Conservation (phyloP, 2,329 filamentous ascomycete species). For the Torrubiella hemipterigena region DNA sequence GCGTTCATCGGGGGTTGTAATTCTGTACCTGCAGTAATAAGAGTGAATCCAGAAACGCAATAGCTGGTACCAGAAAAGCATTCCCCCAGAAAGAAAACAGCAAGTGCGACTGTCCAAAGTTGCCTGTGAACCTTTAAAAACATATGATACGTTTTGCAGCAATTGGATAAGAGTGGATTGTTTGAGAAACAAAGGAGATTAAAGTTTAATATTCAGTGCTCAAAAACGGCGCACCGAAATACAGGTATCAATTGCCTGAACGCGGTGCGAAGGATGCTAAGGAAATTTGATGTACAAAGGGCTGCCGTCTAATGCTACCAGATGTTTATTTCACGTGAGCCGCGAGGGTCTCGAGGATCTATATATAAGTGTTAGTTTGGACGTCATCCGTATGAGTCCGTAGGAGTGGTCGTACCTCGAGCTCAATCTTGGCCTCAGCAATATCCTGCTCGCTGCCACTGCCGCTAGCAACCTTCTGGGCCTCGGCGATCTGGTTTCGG, state of each 20-base stretch:
- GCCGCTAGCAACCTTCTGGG: conserved; percentile 86
- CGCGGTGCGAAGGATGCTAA: conserved; percentile 21
- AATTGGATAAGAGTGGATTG: not conserved
- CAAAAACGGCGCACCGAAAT: too few relatives aligned
- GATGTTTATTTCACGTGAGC: conserved; percentile 67
- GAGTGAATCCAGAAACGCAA: too few relatives aligned
- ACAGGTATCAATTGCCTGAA: conserved; percentile 23
- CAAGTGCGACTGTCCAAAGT: not conserved
- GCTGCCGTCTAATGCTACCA: conserved; percentile 28
- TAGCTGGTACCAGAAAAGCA: too few relatives aligned
- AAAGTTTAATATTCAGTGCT: conserved; percentile 5
- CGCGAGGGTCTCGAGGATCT: conserved; percentile 79
- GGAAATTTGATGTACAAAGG: conserved; percentile 30
- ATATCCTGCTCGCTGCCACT: conserved; percentile 92
- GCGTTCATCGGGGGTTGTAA: too few relatives aligned
- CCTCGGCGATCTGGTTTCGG: conserved; percentile 80
- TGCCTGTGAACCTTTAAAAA: too few relatives aligned
- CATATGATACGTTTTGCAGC: too few relatives aligned
- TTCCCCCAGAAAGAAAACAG: not conserved
- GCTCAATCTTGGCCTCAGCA: conserved; percentile 97
- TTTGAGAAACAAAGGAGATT: conserved; percentile 5
- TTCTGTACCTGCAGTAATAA: too few relatives aligned
- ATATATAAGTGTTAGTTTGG: conserved; percentile 1
- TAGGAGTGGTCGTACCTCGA: conserved; percentile 59
- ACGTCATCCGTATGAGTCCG: not conserved